Evolutionary conservation across 1,139 yeast genomes (phyloP).

Genomic region (Candida frijolesensis): DNA sequence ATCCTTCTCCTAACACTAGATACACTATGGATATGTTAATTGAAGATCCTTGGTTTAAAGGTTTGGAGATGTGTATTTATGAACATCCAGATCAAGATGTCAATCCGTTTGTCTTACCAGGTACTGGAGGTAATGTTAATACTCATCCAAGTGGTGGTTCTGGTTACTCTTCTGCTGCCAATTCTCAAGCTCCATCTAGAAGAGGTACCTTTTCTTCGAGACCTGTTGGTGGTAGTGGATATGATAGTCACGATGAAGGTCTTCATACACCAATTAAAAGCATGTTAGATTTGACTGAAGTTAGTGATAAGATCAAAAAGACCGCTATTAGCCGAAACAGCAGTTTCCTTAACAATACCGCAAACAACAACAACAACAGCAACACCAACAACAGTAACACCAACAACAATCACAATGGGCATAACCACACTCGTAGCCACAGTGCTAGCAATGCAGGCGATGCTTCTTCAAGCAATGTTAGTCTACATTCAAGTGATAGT

Average conservation of each 20-base stretch:
- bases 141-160: slow-evolving; percentile 11
- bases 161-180: slow-evolving; percentile 23
- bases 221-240: slow-evolving; percentile 5
- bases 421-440: neutral
- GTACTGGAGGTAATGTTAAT: slow-evolving; percentile 19
- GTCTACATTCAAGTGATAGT: slow-evolving; percentile 11
- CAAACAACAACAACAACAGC: neutral
- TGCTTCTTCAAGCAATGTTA: slow-evolving; percentile 7
- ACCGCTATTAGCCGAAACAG: neutral
- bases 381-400: neutral
- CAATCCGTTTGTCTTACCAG: slow-evolving; percentile 38
- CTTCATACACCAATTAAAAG: slow-evolving; percentile 36
- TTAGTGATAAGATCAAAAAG: slow-evolving; percentile 6
- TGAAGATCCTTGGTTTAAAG: slow-evolving; percentile 64
- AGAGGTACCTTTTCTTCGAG: slow-evolving; percentile 29
- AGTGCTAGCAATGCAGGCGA: neutral
- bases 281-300: slow-evolving; percentile 40
- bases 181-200: slow-evolving; percentile 39
- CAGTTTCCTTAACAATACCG: neutral
- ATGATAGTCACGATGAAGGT: slow-evolving; percentile 17
- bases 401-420: neutral
- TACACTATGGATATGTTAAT: slow-evolving; percentile 57
- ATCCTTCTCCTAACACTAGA: slow-evolving; percentile 57
- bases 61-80: slow-evolving; percentile 61
- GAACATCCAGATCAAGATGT: slow-evolving; percentile 54